These are phyloP conservation scores for Friedmanniomyces endolithicus DNA, from an alignment of 495 filamentous ascomycete species.

Conservation along the genomic window DNA sequence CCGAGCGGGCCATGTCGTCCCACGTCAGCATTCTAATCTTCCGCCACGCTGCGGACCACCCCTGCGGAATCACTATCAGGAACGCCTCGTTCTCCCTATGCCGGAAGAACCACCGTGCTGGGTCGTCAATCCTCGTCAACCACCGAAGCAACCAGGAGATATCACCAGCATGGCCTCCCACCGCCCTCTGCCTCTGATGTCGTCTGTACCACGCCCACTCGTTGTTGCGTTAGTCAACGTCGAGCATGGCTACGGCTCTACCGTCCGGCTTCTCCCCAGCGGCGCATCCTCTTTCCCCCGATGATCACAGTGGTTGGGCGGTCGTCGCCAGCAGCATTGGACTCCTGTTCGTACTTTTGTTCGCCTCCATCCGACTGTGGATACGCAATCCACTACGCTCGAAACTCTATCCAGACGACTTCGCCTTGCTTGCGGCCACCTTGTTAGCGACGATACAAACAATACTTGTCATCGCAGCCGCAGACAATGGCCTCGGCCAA, in stretches of 20 bases:
- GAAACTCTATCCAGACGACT: constrained; percentile 1
- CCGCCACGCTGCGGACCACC: no score
- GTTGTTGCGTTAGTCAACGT: background rate
- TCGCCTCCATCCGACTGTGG: background rate
- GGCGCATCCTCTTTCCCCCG: background rate
- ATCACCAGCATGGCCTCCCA: background rate
- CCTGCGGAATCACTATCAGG: no score
- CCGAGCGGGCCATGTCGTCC: background rate
- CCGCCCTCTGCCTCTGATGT: background rate
- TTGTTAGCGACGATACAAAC: background rate
- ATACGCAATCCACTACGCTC: constrained; percentile 3
- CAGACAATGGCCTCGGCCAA: background rate
- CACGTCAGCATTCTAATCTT: background rate
- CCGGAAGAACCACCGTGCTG: no score
- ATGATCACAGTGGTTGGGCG: constrained; percentile 8
- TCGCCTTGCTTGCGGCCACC: constrained; percentile 2
- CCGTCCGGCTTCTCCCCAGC: constrained; percentile 6
- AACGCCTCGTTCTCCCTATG: no score
- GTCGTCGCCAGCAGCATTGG: constrained; percentile 3
- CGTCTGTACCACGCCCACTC: background rate
- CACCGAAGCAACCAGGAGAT: background rate
- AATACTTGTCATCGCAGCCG: background rate
- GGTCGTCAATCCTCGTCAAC: no score
- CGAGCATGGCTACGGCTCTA: background rate
- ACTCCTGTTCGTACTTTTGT: constrained; percentile 2